phyloP scores from a whole-genome alignment of 352 stramenopile genomes.

The Elongisporangium anandrum region DNA sequence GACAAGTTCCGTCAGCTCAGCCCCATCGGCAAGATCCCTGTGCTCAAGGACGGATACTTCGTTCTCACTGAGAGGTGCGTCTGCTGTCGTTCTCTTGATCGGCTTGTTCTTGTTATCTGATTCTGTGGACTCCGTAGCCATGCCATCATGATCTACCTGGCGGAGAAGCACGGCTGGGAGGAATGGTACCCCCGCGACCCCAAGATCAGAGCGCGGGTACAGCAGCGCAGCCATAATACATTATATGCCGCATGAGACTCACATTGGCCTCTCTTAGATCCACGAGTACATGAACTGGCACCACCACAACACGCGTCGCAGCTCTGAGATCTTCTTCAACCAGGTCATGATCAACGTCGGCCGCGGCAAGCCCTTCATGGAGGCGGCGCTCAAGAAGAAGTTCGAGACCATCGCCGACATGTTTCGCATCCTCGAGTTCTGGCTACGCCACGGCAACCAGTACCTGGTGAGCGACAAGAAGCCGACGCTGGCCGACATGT shows the following conservation, averaged over 20 bases:
- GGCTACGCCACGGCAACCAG: conserved; percentile 50
- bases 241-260: too few relatives aligned
- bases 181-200: conserved; percentile 53
- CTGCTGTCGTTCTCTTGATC: too few relatives aligned
- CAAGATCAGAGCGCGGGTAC: conserved; percentile 58
- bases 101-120: not conserved
- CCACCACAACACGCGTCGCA: conserved; percentile 60
- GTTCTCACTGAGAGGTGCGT: conserved; percentile 56
- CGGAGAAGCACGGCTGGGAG: conserved; percentile 63
- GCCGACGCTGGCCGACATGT: conserved; percentile 62
- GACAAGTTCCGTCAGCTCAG: conserved; percentile 49
- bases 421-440: conserved; percentile 65
- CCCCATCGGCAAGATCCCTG: conserved; percentile 63
- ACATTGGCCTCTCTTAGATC: conserved; percentile 29
- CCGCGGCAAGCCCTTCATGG: conserved; percentile 32
- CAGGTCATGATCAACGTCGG: conserved; percentile 57
- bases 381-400: conserved; percentile 46
- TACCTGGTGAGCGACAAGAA: conserved; percentile 56
- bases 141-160: conserved; percentile 71
- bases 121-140: conserved; percentile 22
- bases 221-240: conserved; percentile 4
- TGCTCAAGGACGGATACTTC: conserved; percentile 65
- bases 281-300: conserved; percentile 82
- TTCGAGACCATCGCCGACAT: conserved; percentile 49
- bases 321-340: conserved; percentile 62